Evolutionary conservation across 1,139 yeast species (phyloP).

Genomic region (Scheffersomyces illinoinensis): DNA sequence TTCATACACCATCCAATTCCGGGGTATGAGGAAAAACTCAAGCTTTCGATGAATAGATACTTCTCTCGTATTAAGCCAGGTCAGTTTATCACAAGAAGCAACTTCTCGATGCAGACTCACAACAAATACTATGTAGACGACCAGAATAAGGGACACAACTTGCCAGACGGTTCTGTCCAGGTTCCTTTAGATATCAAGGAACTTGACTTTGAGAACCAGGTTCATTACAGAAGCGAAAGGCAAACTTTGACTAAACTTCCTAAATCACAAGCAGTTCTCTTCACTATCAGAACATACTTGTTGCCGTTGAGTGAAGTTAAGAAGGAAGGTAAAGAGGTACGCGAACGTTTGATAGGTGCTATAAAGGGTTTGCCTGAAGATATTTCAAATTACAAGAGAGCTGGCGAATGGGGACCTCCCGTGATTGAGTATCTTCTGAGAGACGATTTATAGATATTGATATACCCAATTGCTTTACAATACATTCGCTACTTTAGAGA

Average conservation of each 20-base stretch:
- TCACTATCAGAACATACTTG: slow-evolving; percentile 65
- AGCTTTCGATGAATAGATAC: slow-evolving; percentile 61
- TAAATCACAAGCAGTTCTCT: slow-evolving; percentile 50
- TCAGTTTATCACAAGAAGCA: slow-evolving; percentile 57
- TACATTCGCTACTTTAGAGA: too few relatives aligned
- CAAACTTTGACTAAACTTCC: slow-evolving; percentile 64
- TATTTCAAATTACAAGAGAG: slow-evolving; percentile 38
- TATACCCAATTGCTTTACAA: too few relatives aligned
- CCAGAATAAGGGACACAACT: slow-evolving; percentile 49
- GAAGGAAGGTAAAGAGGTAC: slow-evolving; percentile 49
- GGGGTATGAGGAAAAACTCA: slow-evolving; percentile 53
- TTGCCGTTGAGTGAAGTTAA: slow-evolving; percentile 59
- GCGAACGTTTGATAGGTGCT: slow-evolving; percentile 42
- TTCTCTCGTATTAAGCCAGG: slow-evolving; percentile 52
- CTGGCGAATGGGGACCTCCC: slow-evolving; percentile 43
- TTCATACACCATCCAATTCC: slow-evolving; percentile 66
- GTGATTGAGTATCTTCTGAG: slow-evolving; percentile 28
- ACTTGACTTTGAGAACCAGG: slow-evolving; percentile 54
- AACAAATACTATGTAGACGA: slow-evolving; percentile 50
- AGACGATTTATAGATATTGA: not conserved
- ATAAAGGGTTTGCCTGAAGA: slow-evolving; percentile 41
- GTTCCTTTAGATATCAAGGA: slow-evolving; percentile 39
- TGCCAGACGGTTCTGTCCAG: slow-evolving; percentile 23
- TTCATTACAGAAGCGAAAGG: slow-evolving; percentile 61
- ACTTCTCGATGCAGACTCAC: slow-evolving; percentile 66